Evolutionary conservation across 2,329 filamentous ascomycete species (phyloP), one percentile per base, ranked within the genome.

Genomic region (Diaporthe ampelina): DNA sequence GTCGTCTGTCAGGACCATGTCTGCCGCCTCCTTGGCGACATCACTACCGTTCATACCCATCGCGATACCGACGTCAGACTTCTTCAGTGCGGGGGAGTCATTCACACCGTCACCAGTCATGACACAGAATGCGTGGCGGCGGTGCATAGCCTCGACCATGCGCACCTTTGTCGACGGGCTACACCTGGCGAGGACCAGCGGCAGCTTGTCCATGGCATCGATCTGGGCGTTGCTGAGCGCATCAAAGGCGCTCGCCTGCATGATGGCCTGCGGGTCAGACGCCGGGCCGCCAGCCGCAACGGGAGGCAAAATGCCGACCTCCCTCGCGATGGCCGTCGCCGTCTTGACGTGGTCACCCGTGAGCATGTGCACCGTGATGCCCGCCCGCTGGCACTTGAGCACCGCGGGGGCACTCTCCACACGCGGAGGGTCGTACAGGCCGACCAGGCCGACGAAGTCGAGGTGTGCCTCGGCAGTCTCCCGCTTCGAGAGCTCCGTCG

Each of bases 1-100:
- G 15, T 68, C 63, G 32, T 68, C 63, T 0, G 63, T 68, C 54
- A 97, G 86, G 48, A 97, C 94, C 88, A 97, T 97, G 80, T 97
- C 94, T 1, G 94, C 93, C 3, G 94, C 94, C 83, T 97, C 92
- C 79, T 94, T 94, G 76, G 93, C 92, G 13, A 94, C 92, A 79
- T 94, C 93, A 58, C 90, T 93, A 21, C 93, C 93, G 56, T 91
- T 87, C 76, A 91, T 85, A 63, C 92, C 92, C 92, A 94, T 94
- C 76, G 92, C 92, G 77, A 94, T 94, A 79, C 93, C 93, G 21
- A 95, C 92, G 78, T 94, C 92, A 7, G 93, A 91, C 78, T 91
- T 89, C 81, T 93, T 93, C 35, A 94, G 86, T 0, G 92, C 92
- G 0, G 93, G 93, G 19, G 91, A 92, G 81, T 94, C 93, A 80